Base-by-base conservation (phyloP, 164 flowering plant species). In the Malania oleifera region DNA sequence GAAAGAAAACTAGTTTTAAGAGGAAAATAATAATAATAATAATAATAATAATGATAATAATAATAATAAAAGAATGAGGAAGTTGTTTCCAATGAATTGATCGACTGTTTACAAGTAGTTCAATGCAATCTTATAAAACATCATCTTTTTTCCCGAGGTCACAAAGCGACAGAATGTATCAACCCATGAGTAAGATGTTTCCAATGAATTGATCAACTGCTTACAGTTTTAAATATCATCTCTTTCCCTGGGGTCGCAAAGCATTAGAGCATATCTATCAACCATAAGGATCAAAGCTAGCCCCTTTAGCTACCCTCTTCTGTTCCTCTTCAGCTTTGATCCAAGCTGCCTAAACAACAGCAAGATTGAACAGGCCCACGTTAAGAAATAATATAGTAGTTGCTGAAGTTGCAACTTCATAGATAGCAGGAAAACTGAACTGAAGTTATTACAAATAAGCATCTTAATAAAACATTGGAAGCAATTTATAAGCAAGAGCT, bases 281-380 rank as follows among this genome's bases (percentile, higher is more conserved):
- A n/a, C n/a, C 13, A 38, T 12, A 38, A 38, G 13, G 13, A 0
- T 43, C 22, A 43, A n/a, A 43, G 22, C 22, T 43, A n/a, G n/a
- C 67, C 28, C 57, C 54, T 57, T 40, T 40, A 17, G 66, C 72
- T 45, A 65, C 65, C 48, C 40, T 79, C 62, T 71, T 78, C 70
- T 86, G 92, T 66, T 82, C 92, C 45, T 87, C 87, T 63, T 92
- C 96, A 52, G 98, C 98, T 66, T 87, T 79, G 25, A 68, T 69
- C 98, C 98, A 92, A 41, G 96, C 96, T 66, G 93, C 93, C 96
- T 92, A 63, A 39, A n/a, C 13, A 66, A 19, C 24, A 54, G 3
- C 55, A 40, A 57, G 12, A 25, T 63, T 40, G 49, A 9, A 43
- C 41, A 35, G 35, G 7, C 15, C 48, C 28, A 46, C 9, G 35